These are phyloP conservation scores for Nakazawaea molendinolei DNA, from an alignment of 805 yeast genomes.

Conservation along the genomic window DNA sequence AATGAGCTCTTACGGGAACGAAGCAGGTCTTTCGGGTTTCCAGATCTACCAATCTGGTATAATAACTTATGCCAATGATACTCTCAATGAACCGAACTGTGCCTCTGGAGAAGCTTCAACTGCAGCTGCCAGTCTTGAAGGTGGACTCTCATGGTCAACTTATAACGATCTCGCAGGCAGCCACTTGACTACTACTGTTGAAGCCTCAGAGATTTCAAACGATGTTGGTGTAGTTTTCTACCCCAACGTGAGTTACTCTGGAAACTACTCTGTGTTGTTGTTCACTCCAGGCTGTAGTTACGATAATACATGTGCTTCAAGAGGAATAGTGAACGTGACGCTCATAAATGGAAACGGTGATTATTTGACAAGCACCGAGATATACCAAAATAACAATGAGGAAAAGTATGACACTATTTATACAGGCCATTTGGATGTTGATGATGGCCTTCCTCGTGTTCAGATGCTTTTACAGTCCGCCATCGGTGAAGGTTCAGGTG, in stretches of 20 bases:
- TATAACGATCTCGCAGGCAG: slow-evolving; percentile 12
- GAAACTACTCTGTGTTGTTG: slow-evolving; percentile 64
- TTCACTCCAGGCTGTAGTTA: slow-evolving; percentile 82
- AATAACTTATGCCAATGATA: slow-evolving; percentile 66
- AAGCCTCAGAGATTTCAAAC: slow-evolving; percentile 22
- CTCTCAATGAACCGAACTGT: slow-evolving; percentile 66
- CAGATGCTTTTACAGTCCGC: slow-evolving; percentile 29
- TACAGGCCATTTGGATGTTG: slow-evolving; percentile 57
- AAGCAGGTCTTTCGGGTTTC: slow-evolving; percentile 66
- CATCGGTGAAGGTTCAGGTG: slow-evolving; percentile 19
- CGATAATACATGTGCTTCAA: slow-evolving; percentile 58
- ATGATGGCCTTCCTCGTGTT: slow-evolving; percentile 34
- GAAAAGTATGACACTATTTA: slow-evolving; percentile 76
- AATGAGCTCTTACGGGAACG: slow-evolving; percentile 59
- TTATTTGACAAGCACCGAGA: slow-evolving; percentile 32
- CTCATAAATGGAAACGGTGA: slow-evolving; percentile 43
- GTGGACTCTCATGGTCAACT: slow-evolving; percentile 18
- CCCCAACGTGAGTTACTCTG: slow-evolving; percentile 67
- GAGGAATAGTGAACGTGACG: slow-evolving; percentile 79
- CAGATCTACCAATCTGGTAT: slow-evolving; percentile 59
- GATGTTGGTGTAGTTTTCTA: slow-evolving; percentile 42
- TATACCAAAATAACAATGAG: slow-evolving; percentile 76
- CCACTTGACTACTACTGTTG: slow-evolving; percentile 21
- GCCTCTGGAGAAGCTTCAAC: slow-evolving; percentile 14
- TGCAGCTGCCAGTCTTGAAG: slow-evolving; percentile 13